Percentiles rank a stretch among this genome's conserved stretches.
Conservation (phyloP, 2,329 filamentous ascomycete genomes). For the Fusarium metavorans region DNA sequence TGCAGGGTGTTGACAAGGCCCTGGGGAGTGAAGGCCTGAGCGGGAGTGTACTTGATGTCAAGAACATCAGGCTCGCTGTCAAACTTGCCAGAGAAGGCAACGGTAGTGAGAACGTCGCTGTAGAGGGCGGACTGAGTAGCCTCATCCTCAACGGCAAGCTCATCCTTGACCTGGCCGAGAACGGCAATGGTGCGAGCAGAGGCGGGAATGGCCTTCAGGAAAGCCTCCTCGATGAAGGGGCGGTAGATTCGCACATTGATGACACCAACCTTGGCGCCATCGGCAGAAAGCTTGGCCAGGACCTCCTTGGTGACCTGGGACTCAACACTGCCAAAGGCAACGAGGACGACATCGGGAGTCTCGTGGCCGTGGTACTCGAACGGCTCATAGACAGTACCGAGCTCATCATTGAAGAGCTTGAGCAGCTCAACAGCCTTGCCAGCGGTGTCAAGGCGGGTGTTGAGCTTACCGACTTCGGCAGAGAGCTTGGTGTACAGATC, state of each 20-base stretch:
- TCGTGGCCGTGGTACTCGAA: conserved; percentile 95
- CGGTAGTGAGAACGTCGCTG: conserved; percentile 87
- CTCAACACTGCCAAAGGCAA: conserved; percentile 94
- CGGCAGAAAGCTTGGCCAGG: conserved; percentile 75
- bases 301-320: conserved; percentile 87
- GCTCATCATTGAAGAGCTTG: conserved; percentile 84
- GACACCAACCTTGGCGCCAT: conserved; percentile 84
- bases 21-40: conserved; percentile 67
- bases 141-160: conserved; percentile 78
- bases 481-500: conserved; percentile 76
- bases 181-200: conserved; percentile 83
- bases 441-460: conserved; percentile 78
- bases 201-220: conserved; percentile 83
- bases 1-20: conserved; percentile 64
- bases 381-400: conserved; percentile 91
- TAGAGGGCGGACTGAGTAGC: conserved; percentile 88
- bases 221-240: conserved; percentile 94
- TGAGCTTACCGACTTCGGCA: conserved; percentile 69
- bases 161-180: conserved; percentile 86
- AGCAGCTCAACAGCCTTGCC: conserved; percentile 79
- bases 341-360: conserved; percentile 83
- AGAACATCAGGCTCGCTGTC: conserved; percentile 72
- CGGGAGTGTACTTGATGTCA: conserved; percentile 91
- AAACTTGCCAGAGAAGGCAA: conserved; percentile 81
- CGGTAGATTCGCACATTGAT: conserved; percentile 94